Evolutionary conservation across 148 eudicot species (phyloP), one percentile per base, ranked within the genome.

Genomic region (Suaeda aralocaspica): DNA sequence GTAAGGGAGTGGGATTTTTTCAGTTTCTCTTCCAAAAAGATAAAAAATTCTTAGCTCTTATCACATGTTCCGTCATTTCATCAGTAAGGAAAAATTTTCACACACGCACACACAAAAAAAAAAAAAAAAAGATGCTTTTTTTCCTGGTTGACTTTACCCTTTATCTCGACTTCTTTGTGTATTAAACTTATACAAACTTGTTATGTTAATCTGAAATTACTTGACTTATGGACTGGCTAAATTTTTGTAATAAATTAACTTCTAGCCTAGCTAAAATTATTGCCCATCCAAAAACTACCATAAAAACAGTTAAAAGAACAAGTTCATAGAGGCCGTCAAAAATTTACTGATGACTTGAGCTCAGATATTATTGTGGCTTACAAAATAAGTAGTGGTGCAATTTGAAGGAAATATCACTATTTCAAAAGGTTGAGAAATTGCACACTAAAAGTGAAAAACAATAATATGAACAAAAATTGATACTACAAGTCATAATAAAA

Each of bases 1-100:
- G 25, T 15, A 21, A 28, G 25, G 10, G 33, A 7, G 33, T 25
- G 31, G 16, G 13, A 18, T 42, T 46, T 19, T 62, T 30, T 58
- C 31, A 49, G 24, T 29, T 70, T 72, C 56, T 29, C 69, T 21
- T 28, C 64, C 64, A 45, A 67, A 36, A 36, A 36, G n/a, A n/a
- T n/a, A n/a, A n/a, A n/a, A n/a, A n/a, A n/a, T n/a, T n/a, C n/a
- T n/a, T n/a, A n/a, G n/a, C n/a, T n/a, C n/a, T n/a, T n/a, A n/a
- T n/a, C n/a, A n/a, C n/a, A n/a, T n/a, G n/a, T n/a, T n/a, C n/a
- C n/a, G n/a, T n/a, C n/a, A n/a, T n/a, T n/a, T n/a, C n/a, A n/a
- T n/a, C n/a, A n/a, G n/a, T n/a, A n/a, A n/a, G n/a, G n/a, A n/a
- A n/a, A n/a, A n/a, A n/a, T n/a, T n/a, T n/a, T n/a, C n/a, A n/a